Conservation (phyloP, 441 rosid species). For the Aleurites moluccanus region DNA sequence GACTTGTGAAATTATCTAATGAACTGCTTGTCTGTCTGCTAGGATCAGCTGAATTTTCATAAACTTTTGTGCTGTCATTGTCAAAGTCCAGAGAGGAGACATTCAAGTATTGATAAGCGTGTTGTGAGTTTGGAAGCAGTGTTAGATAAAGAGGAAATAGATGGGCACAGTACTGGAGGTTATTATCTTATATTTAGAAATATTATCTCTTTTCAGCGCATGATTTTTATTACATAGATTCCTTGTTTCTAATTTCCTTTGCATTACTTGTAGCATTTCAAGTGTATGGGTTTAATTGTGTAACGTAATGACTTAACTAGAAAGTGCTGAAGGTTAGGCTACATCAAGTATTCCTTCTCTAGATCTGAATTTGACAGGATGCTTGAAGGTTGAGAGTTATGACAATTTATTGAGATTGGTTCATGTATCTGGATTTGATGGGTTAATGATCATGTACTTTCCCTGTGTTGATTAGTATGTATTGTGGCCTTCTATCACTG, state of each 20-base stretch:
- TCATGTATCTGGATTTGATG: background rate
- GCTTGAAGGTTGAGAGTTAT: background rate
- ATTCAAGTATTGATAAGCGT: slow-evolving; percentile 31
- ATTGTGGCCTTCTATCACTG: background rate
- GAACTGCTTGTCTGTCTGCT: slow-evolving; percentile 26
- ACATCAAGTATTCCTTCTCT: background rate
- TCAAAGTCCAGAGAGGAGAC: slow-evolving; percentile 58
- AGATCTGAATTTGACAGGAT: background rate
- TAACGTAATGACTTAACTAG: background rate
- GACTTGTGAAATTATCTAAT: slow-evolving; percentile 24
- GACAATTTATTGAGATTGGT: background rate
- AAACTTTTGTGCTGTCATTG: slow-evolving; percentile 76
- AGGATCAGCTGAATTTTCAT: slow-evolving; percentile 87
- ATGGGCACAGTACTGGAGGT: slow-evolving; percentile 48
- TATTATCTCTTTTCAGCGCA: slow-evolving; percentile 5
- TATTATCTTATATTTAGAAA: slow-evolving; percentile 25
- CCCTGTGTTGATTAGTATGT: background rate
- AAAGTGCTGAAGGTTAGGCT: background rate
- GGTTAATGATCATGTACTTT: background rate
- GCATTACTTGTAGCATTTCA: background rate
- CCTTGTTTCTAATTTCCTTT: background rate
- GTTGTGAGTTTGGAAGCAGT: slow-evolving; percentile 30
- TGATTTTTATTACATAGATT: background rate
- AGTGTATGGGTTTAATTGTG: background rate
- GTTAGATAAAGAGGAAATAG: slow-evolving; percentile 36